phyloP scores from a whole-genome alignment of 768 basidiomycete genomes.

The Tulasnella sp. region DNA sequence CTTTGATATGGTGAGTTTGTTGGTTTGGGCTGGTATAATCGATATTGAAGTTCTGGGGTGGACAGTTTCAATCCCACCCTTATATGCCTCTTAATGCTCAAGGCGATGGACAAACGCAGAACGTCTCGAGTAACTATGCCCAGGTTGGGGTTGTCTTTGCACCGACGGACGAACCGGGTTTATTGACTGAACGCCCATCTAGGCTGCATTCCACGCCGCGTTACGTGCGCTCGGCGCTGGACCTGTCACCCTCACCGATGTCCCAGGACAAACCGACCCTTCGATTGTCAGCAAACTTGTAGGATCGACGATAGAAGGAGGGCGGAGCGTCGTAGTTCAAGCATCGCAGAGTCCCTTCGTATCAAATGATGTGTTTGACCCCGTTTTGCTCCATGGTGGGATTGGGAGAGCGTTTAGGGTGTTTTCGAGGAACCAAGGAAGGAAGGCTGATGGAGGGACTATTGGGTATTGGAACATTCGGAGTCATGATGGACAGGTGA shows the following conservation, averaged over 20 bases:
- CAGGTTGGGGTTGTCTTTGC: slow-evolving; percentile 7
- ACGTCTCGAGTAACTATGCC: background rate
- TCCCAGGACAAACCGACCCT: slow-evolving; percentile 17
- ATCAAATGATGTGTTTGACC: slow-evolving; percentile 12
- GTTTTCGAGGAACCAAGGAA: no score
- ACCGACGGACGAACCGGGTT: background rate
- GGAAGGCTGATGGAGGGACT: slow-evolving; percentile 13
- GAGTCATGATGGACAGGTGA: slow-evolving; percentile 13
- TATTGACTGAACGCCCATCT: background rate
- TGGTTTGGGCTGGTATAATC: background rate
- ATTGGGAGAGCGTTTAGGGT: slow-evolving; percentile 15
- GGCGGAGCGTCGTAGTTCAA: slow-evolving; percentile 13
- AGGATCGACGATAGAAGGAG: slow-evolving; percentile 2
- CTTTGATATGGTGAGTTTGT: slow-evolving; percentile 10
- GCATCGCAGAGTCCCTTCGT: slow-evolving; percentile 10
- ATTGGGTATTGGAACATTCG: slow-evolving; percentile 17
- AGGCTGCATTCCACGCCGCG: slow-evolving; percentile 18
- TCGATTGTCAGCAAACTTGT: slow-evolving; percentile 13
- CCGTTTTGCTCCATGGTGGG: slow-evolving; percentile 6
- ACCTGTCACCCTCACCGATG: slow-evolving; percentile 17
- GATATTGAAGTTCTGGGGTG: background rate
- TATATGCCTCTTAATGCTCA: slow-evolving; percentile 10
- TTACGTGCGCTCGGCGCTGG: slow-evolving; percentile 15
- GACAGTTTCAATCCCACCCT: slow-evolving; percentile 18
- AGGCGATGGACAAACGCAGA: no score